These are phyloP conservation scores for Didymella keratinophila DNA, from an alignment of 2,329 filamentous ascomycete genomes.

Conservation along the genomic window DNA sequence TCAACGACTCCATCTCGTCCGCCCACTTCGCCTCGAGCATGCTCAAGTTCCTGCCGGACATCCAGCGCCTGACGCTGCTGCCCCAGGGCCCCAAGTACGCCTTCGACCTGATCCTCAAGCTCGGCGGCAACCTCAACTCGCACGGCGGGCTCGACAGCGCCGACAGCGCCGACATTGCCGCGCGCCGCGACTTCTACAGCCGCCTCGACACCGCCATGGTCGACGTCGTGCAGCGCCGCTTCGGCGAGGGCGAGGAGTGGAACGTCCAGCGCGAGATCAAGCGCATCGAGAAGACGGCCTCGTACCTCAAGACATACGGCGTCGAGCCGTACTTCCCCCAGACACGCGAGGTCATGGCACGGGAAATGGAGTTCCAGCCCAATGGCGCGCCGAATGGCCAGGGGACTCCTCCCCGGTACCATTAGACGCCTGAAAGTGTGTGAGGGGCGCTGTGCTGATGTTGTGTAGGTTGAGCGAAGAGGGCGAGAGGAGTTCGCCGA, in stretches of 20 bases:
- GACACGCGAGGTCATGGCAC: slow-evolving; percentile 60
- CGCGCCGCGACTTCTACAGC: slow-evolving; percentile 60
- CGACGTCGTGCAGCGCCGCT: slow-evolving; percentile 60
- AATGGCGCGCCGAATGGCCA: slow-evolving; percentile 39
- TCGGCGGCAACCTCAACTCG: slow-evolving; percentile 63
- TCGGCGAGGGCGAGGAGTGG: slow-evolving; percentile 62
- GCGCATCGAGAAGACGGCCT: slow-evolving; percentile 64
- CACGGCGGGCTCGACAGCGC: slow-evolving; percentile 61
- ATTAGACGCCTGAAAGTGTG: slow-evolving; percentile 30
- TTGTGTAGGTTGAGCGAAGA: slow-evolving; percentile 9
- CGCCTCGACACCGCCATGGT: slow-evolving; percentile 61
- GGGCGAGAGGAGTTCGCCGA: neutral
- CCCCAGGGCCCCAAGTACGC: slow-evolving; percentile 58
- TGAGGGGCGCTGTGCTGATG: slow-evolving; percentile 26
- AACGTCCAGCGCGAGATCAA: slow-evolving; percentile 61
- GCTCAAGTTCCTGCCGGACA: slow-evolving; percentile 64
- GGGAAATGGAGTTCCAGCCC: slow-evolving; percentile 48
- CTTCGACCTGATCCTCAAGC: slow-evolving; percentile 63
- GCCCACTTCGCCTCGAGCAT: slow-evolving; percentile 63
- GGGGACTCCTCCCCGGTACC: slow-evolving; percentile 48
- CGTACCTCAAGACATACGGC: slow-evolving; percentile 60
- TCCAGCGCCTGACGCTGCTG: slow-evolving; percentile 58
- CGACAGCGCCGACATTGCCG: slow-evolving; percentile 57
- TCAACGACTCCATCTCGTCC: slow-evolving; percentile 62
- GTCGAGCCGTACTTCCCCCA: slow-evolving; percentile 63